These are phyloP conservation scores for Trifolium repens DNA, from an alignment of 306 rosid genomes.

Conservation along the genomic window DNA sequence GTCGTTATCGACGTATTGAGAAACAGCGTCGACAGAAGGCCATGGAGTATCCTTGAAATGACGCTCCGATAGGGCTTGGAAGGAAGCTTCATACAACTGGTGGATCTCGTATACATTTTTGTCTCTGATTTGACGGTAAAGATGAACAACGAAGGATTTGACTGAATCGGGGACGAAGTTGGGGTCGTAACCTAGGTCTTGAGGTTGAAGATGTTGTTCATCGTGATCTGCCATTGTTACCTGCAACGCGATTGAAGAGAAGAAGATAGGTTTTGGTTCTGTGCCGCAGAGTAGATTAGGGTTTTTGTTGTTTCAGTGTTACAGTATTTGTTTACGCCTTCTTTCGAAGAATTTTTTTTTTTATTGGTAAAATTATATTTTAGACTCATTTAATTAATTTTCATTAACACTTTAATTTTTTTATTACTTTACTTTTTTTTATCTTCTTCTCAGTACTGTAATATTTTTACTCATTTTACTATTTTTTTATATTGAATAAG, in stretches of 20 bases:
- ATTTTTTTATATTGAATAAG: too few species aligned
- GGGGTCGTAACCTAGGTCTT: constrained; percentile 81
- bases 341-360: too few species aligned
- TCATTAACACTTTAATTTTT: too few species aligned
- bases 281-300: constrained; percentile 9
- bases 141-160: constrained; percentile 82
- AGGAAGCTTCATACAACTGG: constrained; percentile 87
- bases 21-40: constrained; percentile 95
- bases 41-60: constrained; percentile 93
- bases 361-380: too few species aligned
- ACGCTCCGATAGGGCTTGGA: constrained; percentile 86
- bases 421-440: too few species aligned
- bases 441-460: too few species aligned
- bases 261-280: neutral
- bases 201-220: constrained; percentile 49
- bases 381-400: too few species aligned
- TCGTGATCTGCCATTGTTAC: constrained; percentile 57
- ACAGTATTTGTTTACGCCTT: too few species aligned
- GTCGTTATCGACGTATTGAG: constrained; percentile 84
- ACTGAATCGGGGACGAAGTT: constrained; percentile 90
- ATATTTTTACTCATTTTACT: too few species aligned
- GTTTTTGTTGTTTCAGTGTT: neutral
- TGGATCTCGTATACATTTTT: constrained; percentile 96
- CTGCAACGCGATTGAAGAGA: neutral
- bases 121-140: constrained; percentile 93